These are phyloP conservation scores for Pyricularia grisea DNA, from an alignment of 2,329 filamentous ascomycete species.

Conservation along the genomic window DNA sequence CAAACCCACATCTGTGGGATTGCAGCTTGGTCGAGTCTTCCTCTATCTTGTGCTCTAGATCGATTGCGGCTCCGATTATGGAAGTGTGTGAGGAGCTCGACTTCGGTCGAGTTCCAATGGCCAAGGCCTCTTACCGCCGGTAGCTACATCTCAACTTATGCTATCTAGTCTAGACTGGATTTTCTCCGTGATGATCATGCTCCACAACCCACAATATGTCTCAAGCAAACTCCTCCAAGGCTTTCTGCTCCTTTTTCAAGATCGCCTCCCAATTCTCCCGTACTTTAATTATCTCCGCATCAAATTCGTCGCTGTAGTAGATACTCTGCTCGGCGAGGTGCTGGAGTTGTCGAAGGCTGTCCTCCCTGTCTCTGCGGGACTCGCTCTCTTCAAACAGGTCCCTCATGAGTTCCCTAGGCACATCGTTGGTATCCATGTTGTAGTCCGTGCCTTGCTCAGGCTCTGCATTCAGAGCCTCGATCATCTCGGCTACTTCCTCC, in stretches of 20 bases:
- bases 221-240: constrained; percentile 12
- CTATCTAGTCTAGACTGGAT: neutral
- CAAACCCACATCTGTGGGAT: constrained; percentile 22
- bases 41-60: constrained; percentile 67
- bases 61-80: constrained; percentile 55
- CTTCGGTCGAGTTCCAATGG: constrained; percentile 38
- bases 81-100: constrained; percentile 55
- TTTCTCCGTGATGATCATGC: neutral
- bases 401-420: constrained; percentile 8
- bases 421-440: constrained; percentile 10
- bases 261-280: constrained; percentile 11
- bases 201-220: constrained; percentile 6
- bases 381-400: constrained; percentile 1
- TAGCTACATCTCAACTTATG: constrained; percentile 45
- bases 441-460: constrained; percentile 13
- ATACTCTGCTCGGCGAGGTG: constrained; percentile 12
- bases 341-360: constrained; percentile 11
- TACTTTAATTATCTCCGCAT: constrained; percentile 14
- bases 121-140: constrained; percentile 64
- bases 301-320: constrained; percentile 13
- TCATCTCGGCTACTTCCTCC: constrained; percentile 17
- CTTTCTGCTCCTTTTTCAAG: constrained; percentile 15
- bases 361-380: constrained; percentile 6
- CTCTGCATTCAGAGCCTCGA: constrained; percentile 17
- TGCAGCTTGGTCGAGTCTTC: constrained; percentile 51